phyloP scores from a whole-genome alignment of 129 eudicot species.

The Tagetes patula region DNA sequence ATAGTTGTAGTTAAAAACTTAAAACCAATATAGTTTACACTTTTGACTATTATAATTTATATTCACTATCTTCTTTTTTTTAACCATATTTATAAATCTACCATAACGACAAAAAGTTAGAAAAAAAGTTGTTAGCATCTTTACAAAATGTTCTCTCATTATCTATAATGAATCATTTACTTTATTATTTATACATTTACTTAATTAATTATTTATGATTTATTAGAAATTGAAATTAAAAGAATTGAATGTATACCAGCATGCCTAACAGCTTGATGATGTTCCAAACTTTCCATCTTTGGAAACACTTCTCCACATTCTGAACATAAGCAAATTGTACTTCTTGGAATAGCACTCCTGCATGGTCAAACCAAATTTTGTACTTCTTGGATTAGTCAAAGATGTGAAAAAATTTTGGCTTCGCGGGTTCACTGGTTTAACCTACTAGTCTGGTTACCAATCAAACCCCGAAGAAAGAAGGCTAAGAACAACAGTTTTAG shows the following conservation, averaged over 20 bases:
- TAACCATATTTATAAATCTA: not conserved
- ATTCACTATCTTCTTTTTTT: not conserved
- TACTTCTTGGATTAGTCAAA: not conserved
- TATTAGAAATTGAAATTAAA: not conserved
- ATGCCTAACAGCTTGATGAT: constrained; percentile 88
- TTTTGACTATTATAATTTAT: not conserved
- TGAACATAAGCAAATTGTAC: constrained; percentile 70
- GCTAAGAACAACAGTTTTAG: not conserved
- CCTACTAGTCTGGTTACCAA: not conserved
- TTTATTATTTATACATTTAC: not conserved
- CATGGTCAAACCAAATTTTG: not conserved
- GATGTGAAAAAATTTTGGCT: not conserved
- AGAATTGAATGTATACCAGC: constrained; percentile 54
- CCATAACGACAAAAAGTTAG: not conserved
- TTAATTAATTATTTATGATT: not conserved
- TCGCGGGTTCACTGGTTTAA: not conserved
- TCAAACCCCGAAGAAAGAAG: not conserved
- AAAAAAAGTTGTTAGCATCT: not conserved
- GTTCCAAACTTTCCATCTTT: constrained; percentile 83
- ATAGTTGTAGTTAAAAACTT: not conserved
- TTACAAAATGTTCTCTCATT: not conserved
- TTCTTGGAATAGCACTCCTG: constrained; percentile 72
- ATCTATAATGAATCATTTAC: not conserved
- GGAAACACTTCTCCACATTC: constrained; percentile 95
- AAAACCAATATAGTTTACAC: not conserved